Conservation (phyloP, 2,329 filamentous ascomycete genomes). For the Stachybotrys chartarum region DNA sequence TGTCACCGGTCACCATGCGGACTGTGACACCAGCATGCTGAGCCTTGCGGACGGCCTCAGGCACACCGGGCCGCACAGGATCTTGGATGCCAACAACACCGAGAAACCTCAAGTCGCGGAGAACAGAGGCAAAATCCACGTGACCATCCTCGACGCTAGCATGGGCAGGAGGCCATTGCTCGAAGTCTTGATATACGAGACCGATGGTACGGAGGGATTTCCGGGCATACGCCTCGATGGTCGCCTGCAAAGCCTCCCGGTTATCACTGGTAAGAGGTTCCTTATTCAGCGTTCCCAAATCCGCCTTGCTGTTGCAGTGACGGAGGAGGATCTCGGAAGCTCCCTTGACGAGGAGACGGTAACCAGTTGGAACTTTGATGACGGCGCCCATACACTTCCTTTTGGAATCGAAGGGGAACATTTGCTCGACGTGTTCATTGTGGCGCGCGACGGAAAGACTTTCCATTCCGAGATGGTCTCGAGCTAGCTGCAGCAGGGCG, state of each 20-base stretch:
- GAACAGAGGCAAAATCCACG: conserved; percentile 45
- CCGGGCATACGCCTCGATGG: conserved; percentile 54
- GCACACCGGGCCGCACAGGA: conserved; percentile 55
- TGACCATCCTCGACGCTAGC: conserved; percentile 59
- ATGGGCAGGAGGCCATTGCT: conserved; percentile 60
- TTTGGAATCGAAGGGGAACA: conserved; percentile 46
- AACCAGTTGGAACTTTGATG: conserved; percentile 36
- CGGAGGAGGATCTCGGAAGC: conserved; percentile 48
- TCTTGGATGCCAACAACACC: conserved; percentile 58
- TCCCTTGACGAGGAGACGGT: conserved; percentile 47
- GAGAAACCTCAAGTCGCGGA: conserved; percentile 30
- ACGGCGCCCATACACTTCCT: conserved; percentile 52
- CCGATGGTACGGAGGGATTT: conserved; percentile 68
- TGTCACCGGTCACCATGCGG: conserved; percentile 53
- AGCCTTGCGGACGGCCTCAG: conserved; percentile 54
- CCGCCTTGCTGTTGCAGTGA: conserved; percentile 41
- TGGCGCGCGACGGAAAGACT: conserved; percentile 37
- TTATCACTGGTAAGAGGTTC: conserved; percentile 43
- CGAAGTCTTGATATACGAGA: conserved; percentile 65
- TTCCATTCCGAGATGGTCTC: conserved; percentile 41
- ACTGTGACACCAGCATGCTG: conserved; percentile 59
- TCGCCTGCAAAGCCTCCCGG: conserved; percentile 41
- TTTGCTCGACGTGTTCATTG: conserved; percentile 39
- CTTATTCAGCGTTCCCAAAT: conserved; percentile 12
- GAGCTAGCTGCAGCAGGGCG: conserved; percentile 42